These are phyloP conservation scores for Begonia peltatifolia DNA, from an alignment of 306 rosid genomes.

Conservation along the genomic window DNA sequence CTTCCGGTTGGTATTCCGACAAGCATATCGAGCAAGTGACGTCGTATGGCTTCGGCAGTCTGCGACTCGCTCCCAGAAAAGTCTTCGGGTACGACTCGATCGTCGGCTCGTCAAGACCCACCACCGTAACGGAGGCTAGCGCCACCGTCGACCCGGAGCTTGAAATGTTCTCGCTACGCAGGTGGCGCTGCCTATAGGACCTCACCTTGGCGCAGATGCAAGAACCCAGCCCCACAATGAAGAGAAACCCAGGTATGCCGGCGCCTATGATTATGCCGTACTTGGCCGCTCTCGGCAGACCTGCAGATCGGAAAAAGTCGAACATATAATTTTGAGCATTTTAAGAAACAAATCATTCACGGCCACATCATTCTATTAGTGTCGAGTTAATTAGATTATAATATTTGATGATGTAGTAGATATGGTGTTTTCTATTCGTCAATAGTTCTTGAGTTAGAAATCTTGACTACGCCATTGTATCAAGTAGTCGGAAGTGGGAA, in stretches of 20 bases:
- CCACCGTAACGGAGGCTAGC: conserved; percentile 1
- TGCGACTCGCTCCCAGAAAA: conserved; percentile 31
- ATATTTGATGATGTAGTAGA: too few relatives aligned
- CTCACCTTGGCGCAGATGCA: conserved; percentile 14
- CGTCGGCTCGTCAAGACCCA: conserved; percentile 52
- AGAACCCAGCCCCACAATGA: conserved; percentile 29
- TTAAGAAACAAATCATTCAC: too few relatives aligned
- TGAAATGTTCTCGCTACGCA: conserved; percentile 5
- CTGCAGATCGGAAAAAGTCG: conserved; percentile 14
- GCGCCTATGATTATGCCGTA: conserved; percentile 46
- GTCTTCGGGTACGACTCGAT: conserved; percentile 59
- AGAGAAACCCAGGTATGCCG: conserved; percentile 44
- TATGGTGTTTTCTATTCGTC: too few relatives aligned
- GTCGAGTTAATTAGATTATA: too few relatives aligned
- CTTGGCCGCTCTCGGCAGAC: conserved; percentile 37
- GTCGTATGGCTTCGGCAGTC: conserved; percentile 37
- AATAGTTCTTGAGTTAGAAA: too few relatives aligned
- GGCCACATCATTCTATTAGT: too few relatives aligned
- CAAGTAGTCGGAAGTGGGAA: too few relatives aligned
- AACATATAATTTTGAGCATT: too few relatives aligned
- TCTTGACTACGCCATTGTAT: too few relatives aligned
- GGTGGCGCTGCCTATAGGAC: conserved; percentile 4
- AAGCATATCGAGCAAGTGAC: conserved; percentile 53
- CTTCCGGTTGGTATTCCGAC: conserved; percentile 47
- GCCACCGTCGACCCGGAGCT: conserved; percentile 8